Conservation (phyloP, 1,284 basidiomycete genomes). For the Ustilago lituana region DNA sequence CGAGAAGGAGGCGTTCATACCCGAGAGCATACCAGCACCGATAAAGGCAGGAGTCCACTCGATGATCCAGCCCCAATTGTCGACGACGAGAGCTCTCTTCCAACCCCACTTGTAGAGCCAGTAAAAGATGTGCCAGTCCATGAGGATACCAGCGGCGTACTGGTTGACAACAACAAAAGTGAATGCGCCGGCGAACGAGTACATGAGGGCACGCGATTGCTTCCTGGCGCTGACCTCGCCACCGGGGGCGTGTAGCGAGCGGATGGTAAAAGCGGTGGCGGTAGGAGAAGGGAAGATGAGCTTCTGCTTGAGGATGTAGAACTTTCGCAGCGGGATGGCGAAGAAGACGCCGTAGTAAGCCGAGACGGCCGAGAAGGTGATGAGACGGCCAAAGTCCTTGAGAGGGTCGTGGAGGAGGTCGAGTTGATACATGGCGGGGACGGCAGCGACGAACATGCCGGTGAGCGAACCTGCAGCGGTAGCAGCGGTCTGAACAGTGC, state of each 20-base stretch:
- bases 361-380: conserved; percentile 73
- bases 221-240: conserved; percentile 70
- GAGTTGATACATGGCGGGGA: conserved; percentile 76
- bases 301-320: conserved; percentile 76
- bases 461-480: conserved; percentile 67
- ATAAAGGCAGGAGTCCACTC: conserved; percentile 76
- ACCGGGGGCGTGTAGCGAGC: conserved; percentile 72
- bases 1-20: conserved; percentile 75
- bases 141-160: conserved; percentile 74
- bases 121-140: conserved; percentile 74
- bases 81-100: conserved; percentile 73
- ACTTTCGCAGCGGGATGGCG: conserved; percentile 75
- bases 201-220: conserved; percentile 73
- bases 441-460: conserved; percentile 74
- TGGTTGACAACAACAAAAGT: conserved; percentile 73
- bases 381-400: conserved; percentile 62
- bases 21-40: conserved; percentile 76
- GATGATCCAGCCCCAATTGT: conserved; percentile 69
- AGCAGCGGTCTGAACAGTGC: conserved; percentile 65
- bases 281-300: conserved; percentile 77
- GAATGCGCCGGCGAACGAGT: conserved; percentile 72
- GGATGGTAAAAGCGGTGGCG: conserved; percentile 77
- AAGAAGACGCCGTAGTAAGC: conserved; percentile 78
- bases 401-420: conserved; percentile 49
- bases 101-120: conserved; percentile 75